These are phyloP conservation scores for Exophiala lecanii-corni DNA, from an alignment of 2,329 filamentous ascomycete species.

Conservation along the genomic window DNA sequence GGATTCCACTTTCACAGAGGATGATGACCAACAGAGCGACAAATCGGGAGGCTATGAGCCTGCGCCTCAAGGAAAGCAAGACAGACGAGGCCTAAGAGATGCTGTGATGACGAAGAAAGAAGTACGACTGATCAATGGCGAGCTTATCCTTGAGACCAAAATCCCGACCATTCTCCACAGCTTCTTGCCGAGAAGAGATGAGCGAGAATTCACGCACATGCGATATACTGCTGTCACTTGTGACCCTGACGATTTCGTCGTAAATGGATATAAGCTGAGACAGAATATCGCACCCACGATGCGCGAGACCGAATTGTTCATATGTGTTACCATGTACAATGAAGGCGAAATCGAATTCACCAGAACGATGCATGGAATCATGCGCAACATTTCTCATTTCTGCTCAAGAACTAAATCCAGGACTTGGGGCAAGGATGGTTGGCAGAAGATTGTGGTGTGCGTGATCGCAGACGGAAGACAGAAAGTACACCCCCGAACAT, in stretches of 20 bases:
- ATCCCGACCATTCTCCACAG: conserved; percentile 98
- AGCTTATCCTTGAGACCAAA: conserved; percentile 96
- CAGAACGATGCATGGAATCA: conserved; percentile 95
- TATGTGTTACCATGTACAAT: conserved; percentile 99
- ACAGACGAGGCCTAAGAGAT: conserved; percentile 76
- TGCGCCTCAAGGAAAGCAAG: conserved; percentile 80
- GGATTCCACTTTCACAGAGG: conserved; percentile 55
- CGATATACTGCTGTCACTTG: conserved; percentile 98
- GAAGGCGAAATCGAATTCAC: conserved; percentile 97
- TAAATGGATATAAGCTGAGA: conserved; percentile 83
- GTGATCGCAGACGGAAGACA: conserved; percentile 92
- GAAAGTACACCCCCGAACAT: conserved; percentile 86
- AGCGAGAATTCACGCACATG: conserved; percentile 98
- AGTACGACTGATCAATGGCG: conserved; percentile 93
- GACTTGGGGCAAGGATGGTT: conserved; percentile 94
- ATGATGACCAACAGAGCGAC: conserved; percentile 42
- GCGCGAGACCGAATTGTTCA: conserved; percentile 90
- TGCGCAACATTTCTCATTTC: conserved; percentile 97
- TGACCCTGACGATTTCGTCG: conserved; percentile 89
- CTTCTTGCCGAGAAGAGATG: conserved; percentile 87
- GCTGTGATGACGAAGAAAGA: conserved; percentile 91
- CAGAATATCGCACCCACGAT: conserved; percentile 80
- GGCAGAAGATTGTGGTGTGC: conserved; percentile 99
- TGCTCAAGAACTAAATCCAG: conserved; percentile 87
- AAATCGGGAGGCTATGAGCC: conserved; percentile 77